Evolutionary conservation across 2,329 filamentous ascomycete genomes (phyloP).

Genomic region (Hypoxylon sp.): DNA sequence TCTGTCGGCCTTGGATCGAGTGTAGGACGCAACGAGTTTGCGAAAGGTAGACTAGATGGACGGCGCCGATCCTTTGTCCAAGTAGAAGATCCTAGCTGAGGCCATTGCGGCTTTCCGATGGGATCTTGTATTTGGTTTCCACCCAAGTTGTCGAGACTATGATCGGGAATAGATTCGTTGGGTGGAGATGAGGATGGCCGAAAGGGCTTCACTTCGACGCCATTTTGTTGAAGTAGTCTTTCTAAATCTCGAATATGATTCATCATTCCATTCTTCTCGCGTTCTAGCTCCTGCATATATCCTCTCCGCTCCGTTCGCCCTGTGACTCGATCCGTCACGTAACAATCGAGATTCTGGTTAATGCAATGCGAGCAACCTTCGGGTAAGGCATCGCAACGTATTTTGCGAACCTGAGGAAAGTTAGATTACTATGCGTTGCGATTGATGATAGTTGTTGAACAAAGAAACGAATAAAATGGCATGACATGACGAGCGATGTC

Average conservation of each 20-base stretch:
- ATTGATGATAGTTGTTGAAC: no score
- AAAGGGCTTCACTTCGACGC: conserved; percentile 67
- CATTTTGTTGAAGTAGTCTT: conserved; percentile 67
- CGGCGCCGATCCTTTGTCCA: conserved; percentile 46
- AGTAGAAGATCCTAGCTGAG: conserved; percentile 46
- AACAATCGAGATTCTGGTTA: conserved; percentile 79
- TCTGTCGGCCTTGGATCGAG: conserved; percentile 60
- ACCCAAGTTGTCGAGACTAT: conserved; percentile 41
- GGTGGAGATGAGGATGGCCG: conserved; percentile 47
- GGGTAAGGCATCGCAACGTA: conserved; percentile 82
- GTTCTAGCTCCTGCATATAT: conserved; percentile 79
- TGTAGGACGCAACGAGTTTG: conserved; percentile 34
- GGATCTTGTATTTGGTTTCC: conserved; percentile 40
- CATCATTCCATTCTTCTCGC: conserved; percentile 73
- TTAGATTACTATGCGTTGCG: no score
- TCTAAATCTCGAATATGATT: conserved; percentile 74
- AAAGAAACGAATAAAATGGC: conserved; percentile 8
- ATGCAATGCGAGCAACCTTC: conserved; percentile 85
- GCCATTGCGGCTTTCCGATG: conserved; percentile 48
- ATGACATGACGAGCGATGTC: no score
- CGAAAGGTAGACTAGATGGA: conserved; percentile 41
- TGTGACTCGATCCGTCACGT: conserved; percentile 86
- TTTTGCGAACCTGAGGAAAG: conserved; percentile 72
- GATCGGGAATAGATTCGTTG: conserved; percentile 40
- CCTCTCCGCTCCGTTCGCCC: conserved; percentile 81